Evolutionary conservation across 257 asterid genomes (phyloP).

Genomic region (Lycium ferocissimum): DNA sequence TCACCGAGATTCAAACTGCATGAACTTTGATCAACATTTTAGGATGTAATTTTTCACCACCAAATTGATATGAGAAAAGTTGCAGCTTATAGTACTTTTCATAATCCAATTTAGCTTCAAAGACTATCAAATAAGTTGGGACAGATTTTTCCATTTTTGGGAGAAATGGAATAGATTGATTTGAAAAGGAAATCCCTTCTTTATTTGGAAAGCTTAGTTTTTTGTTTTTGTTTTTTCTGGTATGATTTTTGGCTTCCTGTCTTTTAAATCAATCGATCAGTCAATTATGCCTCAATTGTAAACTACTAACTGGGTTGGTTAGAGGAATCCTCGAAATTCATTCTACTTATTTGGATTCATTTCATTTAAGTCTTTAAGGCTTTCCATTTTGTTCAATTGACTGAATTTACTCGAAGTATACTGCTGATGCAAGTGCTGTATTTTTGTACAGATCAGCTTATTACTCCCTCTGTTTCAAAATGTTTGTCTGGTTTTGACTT

Average conservation of each 20-base stretch:
- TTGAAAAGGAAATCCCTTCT: neutral
- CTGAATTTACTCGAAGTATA: neutral
- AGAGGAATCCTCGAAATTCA: too few relatives aligned
- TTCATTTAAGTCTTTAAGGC: neutral
- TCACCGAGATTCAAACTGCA: too few relatives aligned
- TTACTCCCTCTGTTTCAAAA: too few relatives aligned
- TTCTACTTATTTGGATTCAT: neutral
- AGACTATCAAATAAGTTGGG: too few relatives aligned
- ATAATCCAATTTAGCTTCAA: too few relatives aligned
- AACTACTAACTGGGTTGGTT: too few relatives aligned
- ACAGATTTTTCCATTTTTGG: neutral
- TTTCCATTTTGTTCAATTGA: neutral
- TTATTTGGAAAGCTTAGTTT: neutral
- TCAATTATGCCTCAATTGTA: neutral
- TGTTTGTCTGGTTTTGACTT: too few relatives aligned
- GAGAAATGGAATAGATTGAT: neutral
- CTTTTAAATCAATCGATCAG: neutral
- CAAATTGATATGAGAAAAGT: too few relatives aligned
- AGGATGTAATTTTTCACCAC: constrained; percentile 4
- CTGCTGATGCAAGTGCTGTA: neutral
- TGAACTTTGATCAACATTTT: too few relatives aligned
- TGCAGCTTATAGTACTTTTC: too few relatives aligned
- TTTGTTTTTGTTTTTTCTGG: neutral
- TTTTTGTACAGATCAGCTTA: neutral
- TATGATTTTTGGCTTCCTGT: neutral